phyloP scores from a whole-genome alignment of 1,284 basidiomycete genomes.

The Entoloma clypeatum region DNA sequence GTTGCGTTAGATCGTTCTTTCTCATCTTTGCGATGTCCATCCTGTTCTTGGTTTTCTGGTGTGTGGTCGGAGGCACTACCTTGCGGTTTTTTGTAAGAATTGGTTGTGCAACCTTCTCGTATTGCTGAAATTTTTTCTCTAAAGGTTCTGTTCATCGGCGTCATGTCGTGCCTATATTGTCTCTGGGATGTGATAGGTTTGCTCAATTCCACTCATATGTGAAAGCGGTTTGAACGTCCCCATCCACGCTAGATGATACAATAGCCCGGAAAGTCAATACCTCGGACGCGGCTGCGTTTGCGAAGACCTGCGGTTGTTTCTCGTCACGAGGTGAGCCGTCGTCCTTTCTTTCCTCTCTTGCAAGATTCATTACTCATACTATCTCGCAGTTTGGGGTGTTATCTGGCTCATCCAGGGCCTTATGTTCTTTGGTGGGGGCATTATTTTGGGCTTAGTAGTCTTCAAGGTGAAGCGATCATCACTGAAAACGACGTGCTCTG shows the following conservation, averaged over 20 bases:
- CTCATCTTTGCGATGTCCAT: slow-evolving; percentile 75
- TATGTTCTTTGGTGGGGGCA: slow-evolving; percentile 76
- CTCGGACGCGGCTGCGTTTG: slow-evolving; percentile 90
- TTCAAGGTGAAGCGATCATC: slow-evolving; percentile 87
- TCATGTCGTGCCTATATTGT: slow-evolving; percentile 88
- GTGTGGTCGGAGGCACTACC: slow-evolving; percentile 69
- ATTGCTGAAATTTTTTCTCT: not conserved
- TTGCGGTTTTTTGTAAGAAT: slow-evolving; percentile 64
- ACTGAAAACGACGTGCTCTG: slow-evolving; percentile 10
- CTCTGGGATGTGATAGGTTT: slow-evolving; percentile 86
- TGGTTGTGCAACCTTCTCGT: not conserved
- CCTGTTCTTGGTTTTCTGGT: slow-evolving; percentile 79
- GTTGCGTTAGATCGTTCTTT: slow-evolving; percentile 55
- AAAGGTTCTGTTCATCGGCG: slow-evolving; percentile 90
- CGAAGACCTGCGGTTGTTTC: slow-evolving; percentile 81
- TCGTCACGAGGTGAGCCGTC: slow-evolving; percentile 66
- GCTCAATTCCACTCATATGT: slow-evolving; percentile 18
- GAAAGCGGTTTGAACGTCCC: not conserved
- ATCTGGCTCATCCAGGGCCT: slow-evolving; percentile 87
- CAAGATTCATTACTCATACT: slow-evolving; percentile 1
- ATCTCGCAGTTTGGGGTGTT: slow-evolving; percentile 73
- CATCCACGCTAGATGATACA: slow-evolving; percentile 66
- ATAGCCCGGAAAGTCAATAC: slow-evolving; percentile 87
- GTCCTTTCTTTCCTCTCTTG: slow-evolving; percentile 8
- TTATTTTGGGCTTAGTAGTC: slow-evolving; percentile 78